Percentiles rank a stretch among this genome's conserved stretches.
phyloP scores from a whole-genome alignment of 2,329 filamentous ascomycete species.

The Penicillium expansum region DNA sequence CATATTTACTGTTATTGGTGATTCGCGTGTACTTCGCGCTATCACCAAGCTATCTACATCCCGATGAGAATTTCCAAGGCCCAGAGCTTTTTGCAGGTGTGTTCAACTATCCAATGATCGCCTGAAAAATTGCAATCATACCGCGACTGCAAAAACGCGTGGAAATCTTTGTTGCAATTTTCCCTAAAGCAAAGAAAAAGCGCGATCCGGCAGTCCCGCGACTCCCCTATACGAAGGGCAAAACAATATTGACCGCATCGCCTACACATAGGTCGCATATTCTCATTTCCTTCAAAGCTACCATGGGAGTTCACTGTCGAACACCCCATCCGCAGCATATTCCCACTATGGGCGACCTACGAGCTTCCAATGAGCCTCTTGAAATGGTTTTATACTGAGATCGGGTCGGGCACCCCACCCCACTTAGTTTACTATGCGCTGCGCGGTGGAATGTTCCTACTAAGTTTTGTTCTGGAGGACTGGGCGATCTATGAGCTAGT shows the following conservation, averaged over 20 bases:
- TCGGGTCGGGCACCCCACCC: slow-evolving; percentile 73
- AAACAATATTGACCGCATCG: slow-evolving; percentile 7
- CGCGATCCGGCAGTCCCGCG: slow-evolving; percentile 2
- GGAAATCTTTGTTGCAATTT: neutral
- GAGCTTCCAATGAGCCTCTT: slow-evolving; percentile 89
- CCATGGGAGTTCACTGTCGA: slow-evolving; percentile 96
- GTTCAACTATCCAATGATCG: slow-evolving; percentile 31
- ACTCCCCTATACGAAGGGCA: slow-evolving; percentile 2
- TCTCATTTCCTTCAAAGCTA: slow-evolving; percentile 80
- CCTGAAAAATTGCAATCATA: neutral
- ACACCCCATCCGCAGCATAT: slow-evolving; percentile 88
- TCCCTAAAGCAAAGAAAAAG: neutral
- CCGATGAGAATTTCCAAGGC: slow-evolving; percentile 98
- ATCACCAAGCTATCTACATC: slow-evolving; percentile 93
- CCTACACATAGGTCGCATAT: slow-evolving; percentile 73
- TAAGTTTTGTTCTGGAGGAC: slow-evolving; percentile 96
- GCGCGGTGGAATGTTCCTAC: slow-evolving; percentile 83
- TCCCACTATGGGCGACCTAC: slow-evolving; percentile 94
- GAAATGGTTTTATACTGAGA: slow-evolving; percentile 87
- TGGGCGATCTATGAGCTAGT: slow-evolving; percentile 95
- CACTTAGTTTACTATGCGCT: slow-evolving; percentile 85
- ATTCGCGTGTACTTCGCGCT: slow-evolving; percentile 92
- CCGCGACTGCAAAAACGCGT: neutral
- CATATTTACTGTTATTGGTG: slow-evolving; percentile 78
- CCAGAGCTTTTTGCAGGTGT: slow-evolving; percentile 94